Evolutionary conservation across 2,329 filamentous ascomycete genomes (phyloP).

Genomic region (Aureobasidium zeae): DNA sequence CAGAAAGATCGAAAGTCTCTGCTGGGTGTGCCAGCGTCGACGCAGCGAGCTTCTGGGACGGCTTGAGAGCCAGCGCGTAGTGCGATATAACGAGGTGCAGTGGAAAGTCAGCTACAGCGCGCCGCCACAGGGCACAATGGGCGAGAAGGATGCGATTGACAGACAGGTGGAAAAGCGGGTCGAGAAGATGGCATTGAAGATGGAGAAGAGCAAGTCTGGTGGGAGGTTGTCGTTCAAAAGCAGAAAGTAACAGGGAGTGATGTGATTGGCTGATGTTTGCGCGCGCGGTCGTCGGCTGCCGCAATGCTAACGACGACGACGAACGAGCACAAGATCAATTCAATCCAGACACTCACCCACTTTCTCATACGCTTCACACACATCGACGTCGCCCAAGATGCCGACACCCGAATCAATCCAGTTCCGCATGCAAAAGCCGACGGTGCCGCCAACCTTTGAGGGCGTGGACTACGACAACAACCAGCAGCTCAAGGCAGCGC

Average conservation of each 20-base stretch:
- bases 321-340: background rate
- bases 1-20: conserved; percentile 28
- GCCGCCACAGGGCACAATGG: conserved; percentile 23
- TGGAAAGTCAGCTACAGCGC: conserved; percentile 35
- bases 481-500: conserved; percentile 68
- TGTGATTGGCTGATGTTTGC: conserved; percentile 6
- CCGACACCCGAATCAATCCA: conserved; percentile 73
- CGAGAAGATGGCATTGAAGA: conserved; percentile 16
- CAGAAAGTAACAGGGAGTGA: conserved; percentile 15
- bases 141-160: conserved; percentile 17
- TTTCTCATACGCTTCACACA: background rate
- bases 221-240: conserved; percentile 20
- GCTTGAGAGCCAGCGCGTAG: conserved; percentile 23
- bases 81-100: conserved; percentile 32
- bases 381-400: conserved; percentile 40
- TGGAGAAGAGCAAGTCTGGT: conserved; percentile 11
- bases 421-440: conserved; percentile 78
- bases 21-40: conserved; percentile 25
- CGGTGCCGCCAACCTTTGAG: conserved; percentile 72
- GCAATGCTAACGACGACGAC: background rate
- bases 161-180: conserved; percentile 17
- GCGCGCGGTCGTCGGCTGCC: background rate
- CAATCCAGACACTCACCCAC: background rate
- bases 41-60: conserved; percentile 24
- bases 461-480: conserved; percentile 82